Base-by-base conservation (phyloP, 352 stramenopile genomes). In the Pythium vanterpoolii region DNA sequence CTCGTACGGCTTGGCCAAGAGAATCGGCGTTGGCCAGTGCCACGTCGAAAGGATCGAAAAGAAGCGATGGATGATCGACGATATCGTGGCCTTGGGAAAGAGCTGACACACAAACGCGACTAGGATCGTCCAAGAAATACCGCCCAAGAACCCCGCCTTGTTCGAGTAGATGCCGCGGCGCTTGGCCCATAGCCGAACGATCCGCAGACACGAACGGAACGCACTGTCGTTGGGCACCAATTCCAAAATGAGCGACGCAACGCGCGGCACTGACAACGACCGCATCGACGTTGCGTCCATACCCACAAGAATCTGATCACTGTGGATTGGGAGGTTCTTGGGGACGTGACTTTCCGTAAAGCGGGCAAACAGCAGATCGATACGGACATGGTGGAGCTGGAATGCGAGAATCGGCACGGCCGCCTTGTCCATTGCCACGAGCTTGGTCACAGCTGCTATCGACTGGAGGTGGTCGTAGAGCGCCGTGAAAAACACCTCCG, bases 51-150 rank as follows among this genome's bases (percentile, higher is more conserved):
- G 48, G 9, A 96, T 72, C 4, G 71, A 77, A 59, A 96, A 96
- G 68, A 96, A 94, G 1, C 77, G 79, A 58, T 93, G 79, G 53
- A 93, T 72, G 8, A 93, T 56, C 8, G 72, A 76, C 36, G 80
- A 86, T 44, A 89, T 76, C 26, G 76, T 86, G 3, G 84, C 86
- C 43, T 84, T 82, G 2, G 84, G 86, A 52, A 93, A 90, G 79
- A 94, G 87, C 78, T 96, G 86, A 47, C 84, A 96, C 16, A 93
- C 70, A 46, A 94, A 93, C 5, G 83, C 87, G 9, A 93, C 86
- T 5, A 96, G 68, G 28, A 96, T 71, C n/a, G 80, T 87, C 84
- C 84, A 96, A 34, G 83, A 93, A 28, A 94, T 83, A 40, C 86
- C 86, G 7, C 86, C 84, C 1, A 96, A 68, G 33, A 84, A 96